These are phyloP conservation scores for Zygnema cylindricum DNA, from an alignment of 139 green algal species.

Conservation along the genomic window DNA sequence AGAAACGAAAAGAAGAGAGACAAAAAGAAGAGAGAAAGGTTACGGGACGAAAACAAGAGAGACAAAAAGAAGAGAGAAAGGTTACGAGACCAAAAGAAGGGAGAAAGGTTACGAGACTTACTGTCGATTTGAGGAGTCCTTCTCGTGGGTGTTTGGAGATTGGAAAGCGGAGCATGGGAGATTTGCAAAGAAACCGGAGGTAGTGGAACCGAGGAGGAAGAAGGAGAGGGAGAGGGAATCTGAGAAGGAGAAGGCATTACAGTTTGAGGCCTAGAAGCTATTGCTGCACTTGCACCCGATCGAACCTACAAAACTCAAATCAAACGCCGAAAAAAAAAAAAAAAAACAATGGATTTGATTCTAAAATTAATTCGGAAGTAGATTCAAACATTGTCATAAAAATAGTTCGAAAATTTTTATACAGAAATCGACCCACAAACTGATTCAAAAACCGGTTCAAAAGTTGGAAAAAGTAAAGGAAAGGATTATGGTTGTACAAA, in stretches of 20 bases:
- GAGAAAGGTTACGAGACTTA: background rate
- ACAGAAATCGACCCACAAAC: no score
- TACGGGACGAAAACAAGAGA: background rate
- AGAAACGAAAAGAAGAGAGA: no score
- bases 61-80: background rate
- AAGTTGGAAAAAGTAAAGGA: no score
- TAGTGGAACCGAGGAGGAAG: background rate
- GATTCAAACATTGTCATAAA: no score
- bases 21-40: no score
- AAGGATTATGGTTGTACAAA: no score
- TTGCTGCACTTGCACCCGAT: background rate
- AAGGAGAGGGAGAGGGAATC: background rate
- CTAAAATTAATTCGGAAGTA: no score
- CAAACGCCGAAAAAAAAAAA: background rate
- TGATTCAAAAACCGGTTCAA: no score
- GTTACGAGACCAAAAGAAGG: background rate
- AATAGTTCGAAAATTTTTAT: no score
- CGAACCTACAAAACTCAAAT: background rate
- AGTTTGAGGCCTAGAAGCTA: background rate
- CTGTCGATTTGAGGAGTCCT: no score
- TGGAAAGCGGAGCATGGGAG: background rate
- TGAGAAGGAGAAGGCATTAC: no score
- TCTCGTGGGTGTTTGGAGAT: background rate
- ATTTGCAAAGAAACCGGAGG: background rate
- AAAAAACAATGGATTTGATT: background rate